Evolutionary conservation across 345 rosid genomes (phyloP), one percentile per base, ranked within the genome.

Genomic region (Anacardium occidentale): DNA sequence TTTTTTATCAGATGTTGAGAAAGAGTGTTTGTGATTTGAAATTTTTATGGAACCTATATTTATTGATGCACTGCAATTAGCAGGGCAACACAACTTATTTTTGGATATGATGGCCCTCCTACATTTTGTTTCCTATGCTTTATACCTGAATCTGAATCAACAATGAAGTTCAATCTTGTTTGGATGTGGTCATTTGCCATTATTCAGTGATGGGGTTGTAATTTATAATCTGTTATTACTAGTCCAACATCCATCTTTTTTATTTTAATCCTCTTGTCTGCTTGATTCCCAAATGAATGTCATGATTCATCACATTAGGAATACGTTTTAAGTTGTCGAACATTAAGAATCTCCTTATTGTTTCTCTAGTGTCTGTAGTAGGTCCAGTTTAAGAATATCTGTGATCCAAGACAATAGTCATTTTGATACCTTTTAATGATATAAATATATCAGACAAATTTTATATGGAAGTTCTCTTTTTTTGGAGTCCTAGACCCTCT

Each of bases 1-100:
- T 29, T 58, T 62, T 74, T 65, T 52, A 47, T 68, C 66, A 67
- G 48, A 70, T 55, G 68, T 69, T 59, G 45, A 72, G 29, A 51
- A 37, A 58, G 59, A 58, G 64, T 68, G 42, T 73, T 37, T 79
- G 52, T 73, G 53, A 11, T 68, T 62, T 47, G 58, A 37, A 37
- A 37, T 37, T 37, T 9, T 37, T 11, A 14, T 32, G 15, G 57
- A 69, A 61, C 59, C 24, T 50, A 25, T 45, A 11, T 70, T 25
- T 40, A 15, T 14, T 40, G 24, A 70, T 45, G 25, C 60, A 1
- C 32, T 73, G 59, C 62, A 57, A 69, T 20, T 21, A 40, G 7
- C 29, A 4, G 56, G 37, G 55, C 69, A 17, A 69, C 67, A 53
- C n/a, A 50, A 42, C 52, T 13, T 22, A 13, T 40, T 67, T 32